A percentile compares a stretch with the other conserved stretches of the same genome.
These are phyloP conservation scores for Kuraishia floccosa DNA, from an alignment of 805 yeast genomes.

Conservation along the genomic window DNA sequence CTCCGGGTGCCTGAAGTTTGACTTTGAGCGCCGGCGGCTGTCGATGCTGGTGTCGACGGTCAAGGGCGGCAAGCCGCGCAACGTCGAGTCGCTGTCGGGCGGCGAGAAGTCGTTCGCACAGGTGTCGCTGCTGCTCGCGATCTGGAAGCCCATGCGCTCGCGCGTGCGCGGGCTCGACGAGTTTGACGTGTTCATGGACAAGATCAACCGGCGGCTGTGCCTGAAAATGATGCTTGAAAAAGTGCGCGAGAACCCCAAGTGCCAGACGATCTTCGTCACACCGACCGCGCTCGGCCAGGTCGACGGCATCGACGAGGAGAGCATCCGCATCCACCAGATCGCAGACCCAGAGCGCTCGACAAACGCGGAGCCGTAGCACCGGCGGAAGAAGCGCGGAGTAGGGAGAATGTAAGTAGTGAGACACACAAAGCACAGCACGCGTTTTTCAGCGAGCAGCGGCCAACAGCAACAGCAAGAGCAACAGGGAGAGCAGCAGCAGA, in stretches of 20 bases:
- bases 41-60: conserved; percentile 52
- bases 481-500: no score
- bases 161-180: conserved; percentile 88
- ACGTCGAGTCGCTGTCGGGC: conserved; percentile 82
- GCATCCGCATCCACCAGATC: conserved; percentile 57
- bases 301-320: conserved; percentile 39
- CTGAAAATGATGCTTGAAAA: conserved; percentile 63
- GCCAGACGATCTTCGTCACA: conserved; percentile 87
- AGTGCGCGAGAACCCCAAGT: conserved; percentile 47
- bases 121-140: conserved; percentile 73
- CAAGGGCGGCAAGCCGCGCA: conserved; percentile 45
- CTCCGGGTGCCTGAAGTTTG: conserved; percentile 60
- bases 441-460: no score
- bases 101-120: conserved; percentile 96
- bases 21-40: conserved; percentile 36
- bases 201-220: conserved; percentile 74
- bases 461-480: no score
- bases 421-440: no score
- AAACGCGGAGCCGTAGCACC: not conserved
- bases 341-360: conserved; percentile 15
- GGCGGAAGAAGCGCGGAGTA: no score
- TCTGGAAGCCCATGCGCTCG: conserved; percentile 90
- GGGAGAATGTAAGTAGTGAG: no score
- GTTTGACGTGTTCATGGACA: conserved; percentile 97
- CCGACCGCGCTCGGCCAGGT: conserved; percentile 82